A percentile compares a stretch with the other conserved stretches of the same genome.
phyloP scores from a whole-genome alignment of 768 basidiomycete species.

The Lentinus tigrinus region DNA sequence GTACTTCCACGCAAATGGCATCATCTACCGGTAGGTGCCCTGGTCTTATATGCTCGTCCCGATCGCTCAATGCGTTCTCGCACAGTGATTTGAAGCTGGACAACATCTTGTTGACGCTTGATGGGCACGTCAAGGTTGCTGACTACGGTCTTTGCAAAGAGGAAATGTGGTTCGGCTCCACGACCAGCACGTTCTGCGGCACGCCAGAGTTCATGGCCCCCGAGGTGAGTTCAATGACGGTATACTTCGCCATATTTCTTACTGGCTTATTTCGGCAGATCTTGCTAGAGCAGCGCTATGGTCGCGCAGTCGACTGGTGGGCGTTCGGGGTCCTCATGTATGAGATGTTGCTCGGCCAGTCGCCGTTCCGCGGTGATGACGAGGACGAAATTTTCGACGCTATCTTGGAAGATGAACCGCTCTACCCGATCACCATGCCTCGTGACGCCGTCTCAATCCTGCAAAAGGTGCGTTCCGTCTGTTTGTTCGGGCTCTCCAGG shows the following conservation, averaged over 20 bases:
- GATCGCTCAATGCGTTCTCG: not conserved
- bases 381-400: conserved; percentile 99
- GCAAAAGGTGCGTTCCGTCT: conserved; percentile 68
- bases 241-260: not conserved
- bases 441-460: conserved; percentile 93
- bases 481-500: not conserved
- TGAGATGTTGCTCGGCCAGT: conserved; percentile 98
- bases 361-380: conserved; percentile 98
- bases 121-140: conserved; percentile 98
- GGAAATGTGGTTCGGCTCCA: conserved; percentile 96
- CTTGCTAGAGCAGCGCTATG: conserved; percentile 97
- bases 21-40: conserved; percentile 83
- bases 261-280: conserved; percentile 54
- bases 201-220: conserved; percentile 99
- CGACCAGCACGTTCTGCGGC: conserved; percentile 98
- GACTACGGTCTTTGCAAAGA: conserved; percentile 99
- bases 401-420: conserved; percentile 94
- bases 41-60: not conserved
- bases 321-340: conserved; percentile 98
- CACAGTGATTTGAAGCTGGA: conserved; percentile 93
- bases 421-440: conserved; percentile 99
- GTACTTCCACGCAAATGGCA: conserved; percentile 98
- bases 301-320: conserved; percentile 99
- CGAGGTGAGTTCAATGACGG: conserved; percentile 56
- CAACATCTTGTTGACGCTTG: conserved; percentile 93